These are phyloP conservation scores for Trapa incisa DNA, from an alignment of 345 rosid species.

Conservation along the genomic window DNA sequence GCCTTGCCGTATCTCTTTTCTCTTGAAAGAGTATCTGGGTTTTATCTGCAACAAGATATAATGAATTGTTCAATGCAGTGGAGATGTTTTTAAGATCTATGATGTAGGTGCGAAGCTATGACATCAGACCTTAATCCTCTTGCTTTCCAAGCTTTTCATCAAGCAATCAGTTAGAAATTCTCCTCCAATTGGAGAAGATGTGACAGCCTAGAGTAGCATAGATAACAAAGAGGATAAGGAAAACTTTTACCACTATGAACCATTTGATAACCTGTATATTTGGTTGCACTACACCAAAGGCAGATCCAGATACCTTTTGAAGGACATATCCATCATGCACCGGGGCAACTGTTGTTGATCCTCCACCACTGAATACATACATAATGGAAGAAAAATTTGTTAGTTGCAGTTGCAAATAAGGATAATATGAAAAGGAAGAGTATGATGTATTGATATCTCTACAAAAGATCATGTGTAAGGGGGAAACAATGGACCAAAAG, in stretches of 20 bases:
- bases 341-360: constrained; percentile 89
- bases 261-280: neutral
- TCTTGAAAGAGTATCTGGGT: constrained; percentile 96
- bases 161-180: constrained; percentile 90
- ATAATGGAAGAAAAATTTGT: no score
- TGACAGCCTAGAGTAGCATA: constrained; percentile 45
- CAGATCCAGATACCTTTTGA: constrained; percentile 46
- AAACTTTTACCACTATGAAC: neutral
- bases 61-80: constrained; percentile 3
- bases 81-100: neutral
- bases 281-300: neutral
- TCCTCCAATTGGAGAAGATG: constrained; percentile 83
- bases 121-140: constrained; percentile 61
- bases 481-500: constrained; percentile 1
- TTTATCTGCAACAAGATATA: constrained; percentile 49
- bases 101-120: neutral
- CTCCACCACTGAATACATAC: constrained; percentile 67
- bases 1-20: constrained; percentile 82
- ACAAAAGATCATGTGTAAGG: no score
- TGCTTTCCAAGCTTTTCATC: constrained; percentile 94
- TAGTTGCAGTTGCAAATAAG: neutral
- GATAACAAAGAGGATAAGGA: constrained; percentile 2
- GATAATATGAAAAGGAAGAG: neutral
- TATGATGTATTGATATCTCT: neutral
- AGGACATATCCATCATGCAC: constrained; percentile 98